These are phyloP conservation scores for Tetrahymena thermophila DNA, from an alignment of 73 alveolate species.

Conservation along the genomic window DNA sequence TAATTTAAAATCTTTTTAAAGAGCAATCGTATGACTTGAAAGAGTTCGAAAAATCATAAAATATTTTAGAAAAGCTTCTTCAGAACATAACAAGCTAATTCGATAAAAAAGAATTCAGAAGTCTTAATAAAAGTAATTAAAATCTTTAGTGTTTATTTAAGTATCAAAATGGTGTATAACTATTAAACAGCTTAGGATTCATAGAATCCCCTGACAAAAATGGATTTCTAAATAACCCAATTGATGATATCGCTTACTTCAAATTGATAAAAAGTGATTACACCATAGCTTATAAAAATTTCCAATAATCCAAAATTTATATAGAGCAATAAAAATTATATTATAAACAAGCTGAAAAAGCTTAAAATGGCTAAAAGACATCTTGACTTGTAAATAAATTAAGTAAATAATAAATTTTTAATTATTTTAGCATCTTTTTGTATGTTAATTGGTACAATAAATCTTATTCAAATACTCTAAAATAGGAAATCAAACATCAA, in stretches of 20 bases:
- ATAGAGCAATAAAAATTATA: not conserved
- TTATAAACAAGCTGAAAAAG: not conserved
- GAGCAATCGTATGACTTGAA: not conserved
- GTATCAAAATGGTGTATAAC: not conserved
- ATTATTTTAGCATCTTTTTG: too few relatives aligned
- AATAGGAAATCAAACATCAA: too few relatives aligned
- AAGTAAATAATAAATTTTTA: too few relatives aligned
- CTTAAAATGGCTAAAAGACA: not conserved
- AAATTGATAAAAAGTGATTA: not conserved
- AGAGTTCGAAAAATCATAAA: not conserved
- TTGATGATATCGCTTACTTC: not conserved
- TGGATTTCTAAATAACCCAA: not conserved
- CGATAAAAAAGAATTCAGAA: not conserved
- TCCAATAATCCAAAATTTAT: not conserved
- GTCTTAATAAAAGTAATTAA: not conserved
- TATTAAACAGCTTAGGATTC: not conserved
- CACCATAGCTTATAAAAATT: not conserved
- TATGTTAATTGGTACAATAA: too few relatives aligned
- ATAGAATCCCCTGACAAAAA: not conserved
- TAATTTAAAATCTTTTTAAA: not conserved
- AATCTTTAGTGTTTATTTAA: not conserved
- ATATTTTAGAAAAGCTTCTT: not conserved
- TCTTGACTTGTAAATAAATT: not conserved
- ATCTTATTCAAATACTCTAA: too few relatives aligned
- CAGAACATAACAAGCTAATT: not conserved